Conservation (phyloP, 139 green algal species). For the Volvox africanus region DNA sequence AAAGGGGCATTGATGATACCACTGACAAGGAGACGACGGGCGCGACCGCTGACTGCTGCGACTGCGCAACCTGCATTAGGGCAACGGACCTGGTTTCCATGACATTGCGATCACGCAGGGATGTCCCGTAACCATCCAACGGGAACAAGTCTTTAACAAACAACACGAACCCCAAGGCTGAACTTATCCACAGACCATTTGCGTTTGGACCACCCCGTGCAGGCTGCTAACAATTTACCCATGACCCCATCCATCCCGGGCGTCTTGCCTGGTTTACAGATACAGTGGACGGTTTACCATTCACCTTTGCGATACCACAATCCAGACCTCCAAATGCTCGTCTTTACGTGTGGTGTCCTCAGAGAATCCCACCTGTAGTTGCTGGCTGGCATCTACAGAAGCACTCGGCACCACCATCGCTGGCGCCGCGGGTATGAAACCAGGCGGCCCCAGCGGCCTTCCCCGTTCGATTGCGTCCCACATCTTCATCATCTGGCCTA, state of each 20-base stretch:
- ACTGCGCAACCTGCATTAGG: not conserved
- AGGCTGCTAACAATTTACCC: not conserved
- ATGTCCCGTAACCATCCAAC: not conserved
- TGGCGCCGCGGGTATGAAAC: slow-evolving; percentile 13
- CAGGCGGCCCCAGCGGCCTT: slow-evolving; percentile 35
- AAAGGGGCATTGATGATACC: not conserved
- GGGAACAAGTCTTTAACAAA: not conserved
- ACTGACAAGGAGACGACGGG: not conserved
- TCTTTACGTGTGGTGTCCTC: too few species aligned
- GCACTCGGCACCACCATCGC: not conserved
- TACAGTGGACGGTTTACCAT: too few species aligned
- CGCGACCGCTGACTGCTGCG: not conserved
- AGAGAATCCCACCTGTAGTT: not conserved
- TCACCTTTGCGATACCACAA: too few species aligned
- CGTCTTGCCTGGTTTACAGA: too few species aligned
- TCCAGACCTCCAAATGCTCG: too few species aligned
- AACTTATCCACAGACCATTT: not conserved
- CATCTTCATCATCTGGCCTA: slow-evolving; percentile 65
- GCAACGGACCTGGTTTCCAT: not conserved
- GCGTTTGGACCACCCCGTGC: not conserved
- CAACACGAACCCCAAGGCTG: not conserved
- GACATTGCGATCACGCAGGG: too few species aligned
- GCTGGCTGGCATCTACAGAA: not conserved
- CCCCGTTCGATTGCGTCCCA: slow-evolving; percentile 59
- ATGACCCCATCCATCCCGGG: too few species aligned